These are phyloP conservation scores for Rhexocercosporidium sp. DNA, from an alignment of 2,329 filamentous ascomycete species.

Conservation along the genomic window DNA sequence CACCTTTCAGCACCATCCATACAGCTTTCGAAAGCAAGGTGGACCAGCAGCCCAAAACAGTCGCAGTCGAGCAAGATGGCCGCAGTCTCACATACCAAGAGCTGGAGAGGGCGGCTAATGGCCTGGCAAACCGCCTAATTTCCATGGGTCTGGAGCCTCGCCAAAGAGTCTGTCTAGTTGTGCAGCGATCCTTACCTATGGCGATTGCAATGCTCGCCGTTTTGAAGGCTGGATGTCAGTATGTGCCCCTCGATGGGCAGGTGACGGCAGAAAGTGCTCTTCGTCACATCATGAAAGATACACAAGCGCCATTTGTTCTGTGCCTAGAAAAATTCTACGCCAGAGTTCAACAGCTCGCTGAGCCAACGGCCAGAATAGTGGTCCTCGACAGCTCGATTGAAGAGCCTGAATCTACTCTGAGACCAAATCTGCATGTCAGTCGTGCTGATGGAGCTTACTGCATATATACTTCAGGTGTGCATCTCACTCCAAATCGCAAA, in stretches of 20 bases:
- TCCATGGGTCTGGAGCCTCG: slow-evolving; percentile 48
- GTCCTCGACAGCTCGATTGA: slow-evolving; percentile 21
- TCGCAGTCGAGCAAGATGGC: slow-evolving; percentile 47
- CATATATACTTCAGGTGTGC: slow-evolving; percentile 35
- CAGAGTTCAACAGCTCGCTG: slow-evolving; percentile 36
- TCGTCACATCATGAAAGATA: slow-evolving; percentile 54
- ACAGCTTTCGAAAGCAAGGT: slow-evolving; percentile 43
- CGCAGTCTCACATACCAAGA: slow-evolving; percentile 51
- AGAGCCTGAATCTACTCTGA: not conserved
- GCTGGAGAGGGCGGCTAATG: slow-evolving; percentile 50
- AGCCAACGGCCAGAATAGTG: slow-evolving; percentile 17
- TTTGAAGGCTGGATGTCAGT: slow-evolving; percentile 62
- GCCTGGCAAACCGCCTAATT: slow-evolving; percentile 49
- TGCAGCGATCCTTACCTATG: slow-evolving; percentile 61
- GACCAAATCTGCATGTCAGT: slow-evolving; percentile 23
- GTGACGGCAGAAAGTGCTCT: slow-evolving; percentile 55
- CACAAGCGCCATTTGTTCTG: slow-evolving; percentile 50
- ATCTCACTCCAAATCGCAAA: slow-evolving; percentile 51
- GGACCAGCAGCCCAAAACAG: slow-evolving; percentile 43
- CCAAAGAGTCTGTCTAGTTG: slow-evolving; percentile 59
- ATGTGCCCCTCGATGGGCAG: slow-evolving; percentile 63
- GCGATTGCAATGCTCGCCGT: slow-evolving; percentile 61
- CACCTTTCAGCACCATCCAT: slow-evolving; percentile 44
- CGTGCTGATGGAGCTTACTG: slow-evolving; percentile 30
- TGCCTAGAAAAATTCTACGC: slow-evolving; percentile 48